Base-by-base conservation (phyloP, 2,329 filamentous ascomycete species). In the Hypoxylon sp. region DNA sequence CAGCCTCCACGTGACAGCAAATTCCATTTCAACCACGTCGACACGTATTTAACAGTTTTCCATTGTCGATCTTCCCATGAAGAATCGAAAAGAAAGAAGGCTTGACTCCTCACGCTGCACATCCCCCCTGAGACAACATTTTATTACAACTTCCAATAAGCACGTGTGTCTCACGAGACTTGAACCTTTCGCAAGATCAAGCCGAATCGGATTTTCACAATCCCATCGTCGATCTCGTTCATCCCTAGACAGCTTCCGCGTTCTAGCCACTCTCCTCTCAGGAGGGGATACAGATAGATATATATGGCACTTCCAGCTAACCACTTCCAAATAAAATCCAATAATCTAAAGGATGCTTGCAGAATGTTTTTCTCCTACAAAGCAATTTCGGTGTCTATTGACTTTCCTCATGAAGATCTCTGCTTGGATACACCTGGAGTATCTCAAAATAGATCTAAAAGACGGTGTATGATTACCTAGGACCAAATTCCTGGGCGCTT, bases 1-100 rank as follows among this genome's bases (percentile, higher is more conserved):
- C 65, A 49, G 52, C 52, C 57, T 61, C 58, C 60, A 67, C 65
- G 60, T 67, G 64, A 67, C 5, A 2, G 32, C 6, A n/a, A 41
- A 21, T 11, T 17, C 11, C 17, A 43, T 43, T 13, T 21, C 38
- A 32, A 21, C 21, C 21, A 34, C 19, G 9, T 25, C 7, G 30
- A 30, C 52, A 43, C 46, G 13, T 13, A 53, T 28, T 14, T n/a
- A 41, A 19, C 28, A 23, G 23, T 36, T 19, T 52, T 21, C n/a
- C 23, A 21, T 28, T 13, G 41, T 32, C 43, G 30, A 48, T 45
- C 25, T 34, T n/a, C 23, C 43, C 38, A 49, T 56, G 28, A 48
- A 43, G 30, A 52, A 49, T 43, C 38, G 1, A 46, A n/a, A 60
- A 59, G 43, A 21, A 38, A 58, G 48, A 21, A 32, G 14, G 11